Base-by-base conservation (phyloP, 2,329 filamentous ascomycete species). In the Fusarium sp. region DNA sequence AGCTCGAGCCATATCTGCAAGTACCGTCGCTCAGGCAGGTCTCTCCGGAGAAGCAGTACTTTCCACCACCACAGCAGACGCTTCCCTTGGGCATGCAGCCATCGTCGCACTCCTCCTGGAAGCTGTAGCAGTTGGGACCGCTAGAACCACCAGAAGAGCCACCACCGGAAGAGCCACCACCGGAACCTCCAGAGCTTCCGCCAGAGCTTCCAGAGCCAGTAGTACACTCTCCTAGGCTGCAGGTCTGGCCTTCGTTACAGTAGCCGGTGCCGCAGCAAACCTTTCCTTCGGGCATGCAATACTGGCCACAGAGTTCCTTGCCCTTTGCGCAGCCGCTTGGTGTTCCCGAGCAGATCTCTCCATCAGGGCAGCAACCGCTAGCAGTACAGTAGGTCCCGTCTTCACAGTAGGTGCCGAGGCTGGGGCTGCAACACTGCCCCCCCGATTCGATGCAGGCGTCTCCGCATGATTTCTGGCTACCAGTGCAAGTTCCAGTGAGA, bases 291-390 rank as follows among this genome's bases (percentile, higher is more conserved):
- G 82, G 81, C 52, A 83, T 80, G 66, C 82, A 83, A n/a, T 65
- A 78, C 42, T 61, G 45, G 31, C 74, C 75, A 63, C 81, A 83
- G 13, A 73, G 63, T 6, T 69, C 74, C 38, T 79, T 74, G 45
- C 75, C 80, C 0, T 70, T 18, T 9, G 57, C 54, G n/a, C 80
- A 82, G 18, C 76, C 78, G 2, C 71, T 65, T 10, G 79, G 75
- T 14, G 65, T n/a, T n/a, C 81, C 81, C 5, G 74, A 68, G 74
- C 82, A 84, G 22, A 77, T 65, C 60, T 80, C 66, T 59, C 82
- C 82, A n/a, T 71, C 61, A 14, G 71, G 68, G 59, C 82, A 84
- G 74, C 82, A 84, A n/a, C 81, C 81, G 6, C 75, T 70, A 4
- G 50, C 8, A 38, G 74, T 67, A 64, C 82, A 84, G 66, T 78